Evolutionary conservation across 768 basidiomycete species (phyloP).

Genomic region (Lactarius evosmus): DNA sequence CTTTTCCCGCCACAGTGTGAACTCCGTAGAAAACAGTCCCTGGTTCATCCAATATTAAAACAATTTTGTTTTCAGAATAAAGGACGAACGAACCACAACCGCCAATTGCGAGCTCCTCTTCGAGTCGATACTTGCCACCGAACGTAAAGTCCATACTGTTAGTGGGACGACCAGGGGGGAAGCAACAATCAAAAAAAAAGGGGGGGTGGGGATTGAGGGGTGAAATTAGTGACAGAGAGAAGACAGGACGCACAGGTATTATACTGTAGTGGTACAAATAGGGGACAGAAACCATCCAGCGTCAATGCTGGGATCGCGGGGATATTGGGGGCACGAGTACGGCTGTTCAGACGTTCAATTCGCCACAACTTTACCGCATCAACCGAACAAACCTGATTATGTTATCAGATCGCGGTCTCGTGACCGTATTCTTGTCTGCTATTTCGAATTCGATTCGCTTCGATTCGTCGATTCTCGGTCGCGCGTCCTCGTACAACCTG

Average conservation of each 20-base stretch:
- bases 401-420: constrained; percentile 24
- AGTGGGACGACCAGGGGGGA: not conserved
- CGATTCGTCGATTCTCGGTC: not conserved
- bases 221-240: not conserved
- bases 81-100: constrained; percentile 58
- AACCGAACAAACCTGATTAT: constrained; percentile 19
- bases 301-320: not conserved
- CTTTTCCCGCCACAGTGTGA: constrained; percentile 77
- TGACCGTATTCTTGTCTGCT: constrained; percentile 11
- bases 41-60: constrained; percentile 30
- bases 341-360: not conserved
- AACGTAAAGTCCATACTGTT: constrained; percentile 44
- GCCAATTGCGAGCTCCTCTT: constrained; percentile 77
- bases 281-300: constrained; percentile 12
- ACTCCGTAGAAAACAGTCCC: constrained; percentile 77
- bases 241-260: constrained; percentile 3
- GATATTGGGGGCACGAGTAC: not conserved
- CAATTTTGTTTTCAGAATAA: not conserved
- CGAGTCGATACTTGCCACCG: constrained; percentile 73
- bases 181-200: not conserved
- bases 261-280: constrained; percentile 9
- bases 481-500: not conserved
- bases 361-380: not conserved
- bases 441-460: not conserved
- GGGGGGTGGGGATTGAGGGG: not conserved